A percentile compares a stretch with the other conserved stretches of the same genome.
These are phyloP conservation scores for Parietaria judaica DNA, from an alignment of 306 rosid genomes.

Conservation along the genomic window DNA sequence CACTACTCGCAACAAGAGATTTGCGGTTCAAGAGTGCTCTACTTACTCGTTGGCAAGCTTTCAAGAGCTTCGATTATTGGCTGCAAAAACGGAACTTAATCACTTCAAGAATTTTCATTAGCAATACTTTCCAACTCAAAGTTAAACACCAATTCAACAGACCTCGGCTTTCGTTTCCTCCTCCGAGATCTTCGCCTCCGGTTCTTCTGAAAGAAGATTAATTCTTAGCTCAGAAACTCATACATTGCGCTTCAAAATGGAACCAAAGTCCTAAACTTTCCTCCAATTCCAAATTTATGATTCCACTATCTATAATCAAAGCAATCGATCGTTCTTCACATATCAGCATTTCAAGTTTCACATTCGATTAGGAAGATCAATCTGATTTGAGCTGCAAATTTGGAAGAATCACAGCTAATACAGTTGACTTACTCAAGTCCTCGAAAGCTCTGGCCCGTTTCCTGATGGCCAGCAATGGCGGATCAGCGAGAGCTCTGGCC, in stretches of 20 bases:
- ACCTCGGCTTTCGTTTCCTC: constrained; percentile 6
- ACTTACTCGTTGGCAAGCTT: constrained; percentile 9
- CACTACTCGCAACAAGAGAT: background rate
- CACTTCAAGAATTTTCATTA: background rate
- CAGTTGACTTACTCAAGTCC: background rate
- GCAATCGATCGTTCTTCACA: no score
- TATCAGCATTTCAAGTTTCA: no score
- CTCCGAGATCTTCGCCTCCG: background rate
- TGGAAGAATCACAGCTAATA: background rate
- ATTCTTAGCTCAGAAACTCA: background rate
- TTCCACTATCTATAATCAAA: background rate
- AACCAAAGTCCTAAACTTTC: constrained; percentile 6
- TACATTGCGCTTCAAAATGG: background rate
- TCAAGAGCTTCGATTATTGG: constrained; percentile 36
- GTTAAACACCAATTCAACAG: no score
- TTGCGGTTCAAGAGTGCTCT: background rate
- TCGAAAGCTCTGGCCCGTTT: constrained; percentile 11
- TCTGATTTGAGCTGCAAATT: background rate
- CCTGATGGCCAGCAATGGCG: constrained; percentile 25
- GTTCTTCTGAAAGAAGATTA: constrained; percentile 15
- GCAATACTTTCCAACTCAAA: background rate
- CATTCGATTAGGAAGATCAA: no score
- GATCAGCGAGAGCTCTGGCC: constrained; percentile 37
- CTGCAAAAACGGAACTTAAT: background rate
- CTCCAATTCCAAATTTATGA: background rate